Conservation (phyloP, 805 yeast species). For the Yamadazyma kitorensis region DNA sequence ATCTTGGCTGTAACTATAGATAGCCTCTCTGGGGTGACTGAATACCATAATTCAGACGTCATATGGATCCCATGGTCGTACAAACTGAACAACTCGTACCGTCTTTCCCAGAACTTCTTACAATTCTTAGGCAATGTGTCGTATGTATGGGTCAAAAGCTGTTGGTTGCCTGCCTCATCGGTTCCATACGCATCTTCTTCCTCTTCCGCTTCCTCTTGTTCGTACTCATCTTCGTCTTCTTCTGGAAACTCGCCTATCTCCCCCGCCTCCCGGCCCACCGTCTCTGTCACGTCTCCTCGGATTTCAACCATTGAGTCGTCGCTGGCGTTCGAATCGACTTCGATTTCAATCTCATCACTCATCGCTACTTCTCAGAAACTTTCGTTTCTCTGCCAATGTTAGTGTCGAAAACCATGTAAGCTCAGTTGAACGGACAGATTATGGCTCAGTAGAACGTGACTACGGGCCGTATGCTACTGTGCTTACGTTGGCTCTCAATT, state of each 20-base stretch:
- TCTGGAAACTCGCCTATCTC: too few relatives aligned
- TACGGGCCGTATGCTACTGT: too few relatives aligned
- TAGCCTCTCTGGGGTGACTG: constrained; percentile 80
- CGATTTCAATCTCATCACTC: constrained; percentile 7
- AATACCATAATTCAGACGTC: constrained; percentile 76
- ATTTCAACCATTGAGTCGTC: too few relatives aligned
- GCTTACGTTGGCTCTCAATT: too few relatives aligned
- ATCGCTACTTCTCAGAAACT: not conserved
- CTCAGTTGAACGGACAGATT: too few relatives aligned
- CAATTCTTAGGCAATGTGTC: constrained; percentile 39
- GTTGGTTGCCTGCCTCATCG: constrained; percentile 1
- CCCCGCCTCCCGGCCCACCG: not conserved
- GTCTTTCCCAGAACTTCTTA: constrained; percentile 58
- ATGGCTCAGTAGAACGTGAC: too few relatives aligned
- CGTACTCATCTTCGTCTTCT: not conserved
- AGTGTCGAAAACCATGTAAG: too few relatives aligned
- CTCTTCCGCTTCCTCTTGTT: not conserved
- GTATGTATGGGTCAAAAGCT: constrained; percentile 31
- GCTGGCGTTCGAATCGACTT: constrained; percentile 2
- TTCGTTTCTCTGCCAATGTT: not conserved
- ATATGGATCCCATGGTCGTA: constrained; percentile 68
- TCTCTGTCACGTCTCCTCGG: not conserved
- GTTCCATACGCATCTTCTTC: not conserved
- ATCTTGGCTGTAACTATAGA: constrained; percentile 61
- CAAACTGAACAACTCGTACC: constrained; percentile 58